These are phyloP conservation scores for Sanghuangporus baumii DNA, from an alignment of 1,284 basidiomycete genomes.

Conservation along the genomic window DNA sequence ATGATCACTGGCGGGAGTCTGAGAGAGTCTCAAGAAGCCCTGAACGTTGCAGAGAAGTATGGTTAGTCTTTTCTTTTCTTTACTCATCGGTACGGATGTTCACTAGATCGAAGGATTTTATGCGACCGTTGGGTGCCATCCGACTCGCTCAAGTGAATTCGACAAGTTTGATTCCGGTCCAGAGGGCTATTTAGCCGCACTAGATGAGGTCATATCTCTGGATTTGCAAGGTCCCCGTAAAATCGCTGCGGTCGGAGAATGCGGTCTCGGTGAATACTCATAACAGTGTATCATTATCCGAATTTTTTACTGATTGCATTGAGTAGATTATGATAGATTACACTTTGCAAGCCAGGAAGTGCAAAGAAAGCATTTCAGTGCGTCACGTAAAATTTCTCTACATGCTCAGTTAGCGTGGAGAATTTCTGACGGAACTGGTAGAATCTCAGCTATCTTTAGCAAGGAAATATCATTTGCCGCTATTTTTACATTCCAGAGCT, in stretches of 20 bases:
- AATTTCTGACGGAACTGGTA: conserved; percentile 21
- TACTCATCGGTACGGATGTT: background rate
- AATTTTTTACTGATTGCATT: background rate
- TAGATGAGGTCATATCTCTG: conserved; percentile 52
- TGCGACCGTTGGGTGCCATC: conserved; percentile 83
- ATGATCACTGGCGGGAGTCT: conserved; percentile 81
- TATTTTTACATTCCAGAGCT: conserved; percentile 84
- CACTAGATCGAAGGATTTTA: conserved; percentile 46
- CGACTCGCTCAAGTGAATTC: conserved; percentile 78
- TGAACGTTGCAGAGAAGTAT: conserved; percentile 56
- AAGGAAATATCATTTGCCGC: conserved; percentile 66
- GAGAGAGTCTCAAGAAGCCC: conserved; percentile 56
- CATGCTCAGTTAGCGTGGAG: background rate
- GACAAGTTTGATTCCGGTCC: conserved; percentile 56
- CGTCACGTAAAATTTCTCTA: background rate
- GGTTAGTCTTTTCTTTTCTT: conserved; percentile 31
- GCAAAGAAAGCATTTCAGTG: conserved; percentile 68
- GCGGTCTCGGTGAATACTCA: conserved; percentile 64
- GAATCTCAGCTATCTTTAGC: conserved; percentile 64
- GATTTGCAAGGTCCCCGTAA: conserved; percentile 53
- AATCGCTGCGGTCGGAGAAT: conserved; percentile 80
- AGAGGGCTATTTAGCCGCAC: conserved; percentile 56
- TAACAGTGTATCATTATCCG: no score
- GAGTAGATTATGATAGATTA: conserved; percentile 77
- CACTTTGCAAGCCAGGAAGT: conserved; percentile 62